Evolutionary conservation across 1,284 basidiomycete species (phyloP).

Genomic region (Rhodotorula sp.): DNA sequence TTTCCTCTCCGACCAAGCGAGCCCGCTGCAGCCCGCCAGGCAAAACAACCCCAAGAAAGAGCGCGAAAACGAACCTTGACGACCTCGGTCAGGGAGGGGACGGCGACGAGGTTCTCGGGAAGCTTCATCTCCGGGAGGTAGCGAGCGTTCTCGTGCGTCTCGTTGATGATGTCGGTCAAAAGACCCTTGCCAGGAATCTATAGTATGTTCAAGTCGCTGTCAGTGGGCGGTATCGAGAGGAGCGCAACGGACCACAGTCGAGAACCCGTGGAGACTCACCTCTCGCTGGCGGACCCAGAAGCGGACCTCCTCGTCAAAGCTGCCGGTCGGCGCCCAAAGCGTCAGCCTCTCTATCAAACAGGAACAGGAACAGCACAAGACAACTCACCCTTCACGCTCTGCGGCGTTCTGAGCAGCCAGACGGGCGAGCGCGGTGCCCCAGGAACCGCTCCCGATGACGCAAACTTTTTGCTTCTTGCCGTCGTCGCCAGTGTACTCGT

Average conservation of each 20-base stretch:
- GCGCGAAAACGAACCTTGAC: constrained; percentile 49
- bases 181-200: constrained; percentile 41
- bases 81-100: constrained; percentile 55
- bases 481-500: constrained; percentile 29
- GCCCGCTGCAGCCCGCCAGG: too few relatives aligned
- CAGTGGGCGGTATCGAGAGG: neutral
- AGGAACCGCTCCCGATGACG: constrained; percentile 37
- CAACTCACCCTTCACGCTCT: constrained; percentile 32
- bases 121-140: constrained; percentile 58
- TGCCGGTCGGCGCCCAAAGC: neutral
- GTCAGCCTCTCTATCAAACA: neutral
- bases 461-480: constrained; percentile 35
- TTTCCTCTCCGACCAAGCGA: too few relatives aligned
- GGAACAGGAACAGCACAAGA: fast-evolving
- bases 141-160: constrained; percentile 59
- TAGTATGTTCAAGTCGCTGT: neutral
- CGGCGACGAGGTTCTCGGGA: constrained; percentile 58
- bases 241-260: neutral
- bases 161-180: constrained; percentile 45
- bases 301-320: constrained; percentile 39
- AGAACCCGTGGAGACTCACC: constrained; percentile 7
- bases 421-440: constrained; percentile 40
- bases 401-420: constrained; percentile 37
- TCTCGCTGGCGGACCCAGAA: constrained; percentile 43
- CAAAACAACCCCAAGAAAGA: neutral